phyloP scores from a whole-genome alignment of 768 basidiomycete genomes.

The Xerocomus spinulosus region DNA sequence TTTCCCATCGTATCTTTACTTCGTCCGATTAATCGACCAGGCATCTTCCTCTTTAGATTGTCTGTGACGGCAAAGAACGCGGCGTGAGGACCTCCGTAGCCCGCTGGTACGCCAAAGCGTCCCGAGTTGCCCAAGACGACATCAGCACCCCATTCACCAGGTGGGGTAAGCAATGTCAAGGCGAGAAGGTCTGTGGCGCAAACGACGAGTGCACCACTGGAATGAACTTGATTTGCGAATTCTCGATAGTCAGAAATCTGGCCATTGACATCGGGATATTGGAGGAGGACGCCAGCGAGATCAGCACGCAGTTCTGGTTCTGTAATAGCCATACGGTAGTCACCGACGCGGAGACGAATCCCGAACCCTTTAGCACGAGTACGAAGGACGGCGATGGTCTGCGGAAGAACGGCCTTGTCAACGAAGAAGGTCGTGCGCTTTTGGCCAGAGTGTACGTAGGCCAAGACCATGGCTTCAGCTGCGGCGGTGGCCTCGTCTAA shows the following conservation, averaged over 20 bases:
- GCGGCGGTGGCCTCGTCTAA: conserved; percentile 95
- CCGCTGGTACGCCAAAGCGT: conserved; percentile 93
- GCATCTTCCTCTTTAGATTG: conserved; percentile 94
- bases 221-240: conserved; percentile 67
- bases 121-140: conserved; percentile 93
- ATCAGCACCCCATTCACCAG: conserved; percentile 99
- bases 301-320: conserved; percentile 53
- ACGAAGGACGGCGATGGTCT: conserved; percentile 84
- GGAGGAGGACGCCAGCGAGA: conserved; percentile 83
- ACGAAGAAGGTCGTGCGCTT: conserved; percentile 84
- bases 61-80: conserved; percentile 97
- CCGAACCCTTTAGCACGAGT: conserved; percentile 94
- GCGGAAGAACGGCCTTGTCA: conserved; percentile 77
- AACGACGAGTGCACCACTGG: conserved; percentile 71
- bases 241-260: conserved; percentile 66
- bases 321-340: conserved; percentile 46
- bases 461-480: conserved; percentile 96
- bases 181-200: conserved; percentile 92
- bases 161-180: conserved; percentile 87
- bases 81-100: conserved; percentile 97
- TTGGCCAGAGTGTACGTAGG: conserved; percentile 60
- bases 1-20: conserved; percentile 83
- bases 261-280: conserved; percentile 93
- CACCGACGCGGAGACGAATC: conserved; percentile 72
- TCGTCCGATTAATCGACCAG: conserved; percentile 90